These are phyloP conservation scores for Spizellomyces sp. DNA, from an alignment of 192 early-diverging fungal genomes.

Conservation along the genomic window DNA sequence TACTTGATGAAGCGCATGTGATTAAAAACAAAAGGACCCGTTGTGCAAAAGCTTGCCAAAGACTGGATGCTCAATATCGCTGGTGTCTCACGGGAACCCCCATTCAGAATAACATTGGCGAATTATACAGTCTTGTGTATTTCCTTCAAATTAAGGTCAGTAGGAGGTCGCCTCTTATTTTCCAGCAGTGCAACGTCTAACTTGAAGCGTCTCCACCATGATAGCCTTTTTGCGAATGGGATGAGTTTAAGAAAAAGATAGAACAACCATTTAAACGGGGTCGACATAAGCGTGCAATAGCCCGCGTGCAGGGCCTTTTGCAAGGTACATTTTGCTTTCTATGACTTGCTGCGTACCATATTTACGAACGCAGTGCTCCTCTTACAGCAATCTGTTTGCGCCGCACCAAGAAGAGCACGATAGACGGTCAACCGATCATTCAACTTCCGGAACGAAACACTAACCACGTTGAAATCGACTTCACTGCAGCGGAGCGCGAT, in stretches of 20 bases:
- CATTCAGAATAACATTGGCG: constrained; percentile 45
- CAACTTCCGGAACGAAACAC: constrained; percentile 55
- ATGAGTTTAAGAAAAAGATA: constrained; percentile 46
- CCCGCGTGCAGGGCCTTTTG: constrained; percentile 60
- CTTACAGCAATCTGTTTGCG: constrained; percentile 44
- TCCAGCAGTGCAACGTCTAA: not conserved
- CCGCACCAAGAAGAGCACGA: constrained; percentile 59
- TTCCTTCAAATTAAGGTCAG: constrained; percentile 37
- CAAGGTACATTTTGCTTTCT: constrained; percentile 11
- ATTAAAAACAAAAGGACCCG: constrained; percentile 48
- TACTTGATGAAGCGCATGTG: constrained; percentile 50
- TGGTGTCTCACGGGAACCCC: constrained; percentile 54
- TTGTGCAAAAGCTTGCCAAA: constrained; percentile 26
- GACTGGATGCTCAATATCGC: constrained; percentile 32
- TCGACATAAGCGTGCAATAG: constrained; percentile 41
- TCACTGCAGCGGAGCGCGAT: constrained; percentile 57
- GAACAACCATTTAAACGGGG: constrained; percentile 42
- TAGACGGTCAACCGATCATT: constrained; percentile 67
- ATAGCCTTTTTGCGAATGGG: constrained; percentile 40
- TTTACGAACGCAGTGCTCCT: not conserved
- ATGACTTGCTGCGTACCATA: too few relatives aligned
- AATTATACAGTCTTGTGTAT: constrained; percentile 41
- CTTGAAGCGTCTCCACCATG: not conserved
- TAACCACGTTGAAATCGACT: constrained; percentile 41
- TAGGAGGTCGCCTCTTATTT: not conserved